Percentiles rank a stretch among this genome's conserved stretches.
These are phyloP conservation scores for Hyphodiscus hymeniophilus DNA, from an alignment of 495 filamentous ascomycete genomes.

Conservation along the genomic window DNA sequence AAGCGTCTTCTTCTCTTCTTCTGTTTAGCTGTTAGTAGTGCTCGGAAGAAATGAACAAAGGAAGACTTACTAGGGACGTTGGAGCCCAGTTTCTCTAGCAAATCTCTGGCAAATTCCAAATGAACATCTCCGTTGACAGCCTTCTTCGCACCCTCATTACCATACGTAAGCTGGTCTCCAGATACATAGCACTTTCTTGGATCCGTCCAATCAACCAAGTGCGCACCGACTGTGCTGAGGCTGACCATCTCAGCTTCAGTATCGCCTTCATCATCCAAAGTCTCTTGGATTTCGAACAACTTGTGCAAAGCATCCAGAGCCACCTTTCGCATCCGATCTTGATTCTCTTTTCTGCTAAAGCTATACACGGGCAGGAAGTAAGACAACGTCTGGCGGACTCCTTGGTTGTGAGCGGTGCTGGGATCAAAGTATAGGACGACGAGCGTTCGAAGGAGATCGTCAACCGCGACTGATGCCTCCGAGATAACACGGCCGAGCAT, in stretches of 20 bases:
- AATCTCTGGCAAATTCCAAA: conserved; percentile 51
- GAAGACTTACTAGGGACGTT: conserved; percentile 51
- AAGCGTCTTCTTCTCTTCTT: conserved; percentile 80
- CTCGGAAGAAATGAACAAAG: conserved; percentile 26
- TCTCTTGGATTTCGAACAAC: conserved; percentile 56
- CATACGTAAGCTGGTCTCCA: conserved; percentile 42
- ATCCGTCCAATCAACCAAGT: conserved; percentile 94
- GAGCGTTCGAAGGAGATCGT: conserved; percentile 72
- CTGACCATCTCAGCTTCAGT: conserved; percentile 76
- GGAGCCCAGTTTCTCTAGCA: conserved; percentile 49
- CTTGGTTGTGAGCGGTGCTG: conserved; percentile 70
- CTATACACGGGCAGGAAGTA: conserved; percentile 97
- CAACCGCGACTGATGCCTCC: conserved; percentile 40
- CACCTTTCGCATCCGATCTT: conserved; percentile 65
- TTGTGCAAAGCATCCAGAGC: conserved; percentile 61
- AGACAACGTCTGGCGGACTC: conserved; percentile 79
- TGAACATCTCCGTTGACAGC: conserved; percentile 60
- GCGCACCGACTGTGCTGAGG: conserved; percentile 62
- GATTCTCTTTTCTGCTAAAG: conserved; percentile 72
- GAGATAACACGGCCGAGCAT: conserved; percentile 64
- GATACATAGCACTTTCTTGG: conserved; percentile 75
- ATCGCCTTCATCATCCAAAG: conserved; percentile 55
- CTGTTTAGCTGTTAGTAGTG: conserved; percentile 32
- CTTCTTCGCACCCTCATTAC: conserved; percentile 49
- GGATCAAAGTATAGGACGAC: conserved; percentile 89